Evolutionary conservation across 2,329 filamentous ascomycete genomes (phyloP), one percentile per base, ranked within the genome.

Genomic region (Aspergillus tanneri): DNA sequence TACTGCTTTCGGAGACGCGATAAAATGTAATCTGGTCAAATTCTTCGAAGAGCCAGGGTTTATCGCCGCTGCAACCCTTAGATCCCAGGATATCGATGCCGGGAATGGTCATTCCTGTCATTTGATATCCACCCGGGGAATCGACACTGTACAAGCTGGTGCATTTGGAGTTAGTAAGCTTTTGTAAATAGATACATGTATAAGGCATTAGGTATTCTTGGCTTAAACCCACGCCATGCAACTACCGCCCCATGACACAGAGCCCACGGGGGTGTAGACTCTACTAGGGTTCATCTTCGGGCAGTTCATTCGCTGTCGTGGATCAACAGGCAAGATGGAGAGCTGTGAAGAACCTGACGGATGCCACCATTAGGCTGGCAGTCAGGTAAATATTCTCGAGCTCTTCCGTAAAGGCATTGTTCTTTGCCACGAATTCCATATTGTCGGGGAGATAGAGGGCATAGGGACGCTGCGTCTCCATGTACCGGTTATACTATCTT

Each of bases 391-490:
- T 78, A 2, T 77, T 67, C 34, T 77, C 72, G 3, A 81, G 66
- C 49, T 80, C 72, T 34, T 75, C 67, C 1, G 60, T 65, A 48
- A 82, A 74, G 3, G 75, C 78, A 53, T 81, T 81, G 61, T 79
- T 80, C 53, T 74, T 75, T 1, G 77, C 77, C 5, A 73, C 63
- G 47, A 85, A 86, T 1, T 77, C 72, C 32, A 84, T 71, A 45
- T 85, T 85, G 54, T 81, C 79, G 0, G 83, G 83, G 0, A 86
- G 71, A 59, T 83, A 86, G 0, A 80, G 76, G 0, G 83, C 83
- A 40, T 82, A 76, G 1, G 78, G 74, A 5, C 83, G 75, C 52
- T 84, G 81, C 0, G 81, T 85, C 19, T 79, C 78, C 60, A 78
- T 78, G 63, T 86, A 86, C 3, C 83, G 74, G 37, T 68, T 0